These are phyloP conservation scores for Epichloe sylvatica DNA, from an alignment of 2,329 filamentous ascomycete species.

Conservation along the genomic window DNA sequence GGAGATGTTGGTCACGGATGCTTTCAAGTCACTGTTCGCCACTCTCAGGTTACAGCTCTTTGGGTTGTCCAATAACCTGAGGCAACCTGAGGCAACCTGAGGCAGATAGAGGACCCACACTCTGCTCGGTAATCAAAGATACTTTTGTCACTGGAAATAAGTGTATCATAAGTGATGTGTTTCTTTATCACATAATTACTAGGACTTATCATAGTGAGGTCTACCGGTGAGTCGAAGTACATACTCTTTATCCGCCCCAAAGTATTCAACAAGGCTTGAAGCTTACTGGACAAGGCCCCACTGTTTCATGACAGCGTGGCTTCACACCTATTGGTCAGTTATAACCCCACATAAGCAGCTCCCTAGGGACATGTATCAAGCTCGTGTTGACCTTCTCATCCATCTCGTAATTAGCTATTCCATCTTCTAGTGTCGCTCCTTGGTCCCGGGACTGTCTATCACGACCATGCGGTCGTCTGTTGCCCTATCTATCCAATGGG, in stretches of 20 bases:
- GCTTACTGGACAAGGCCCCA: conserved; percentile 6
- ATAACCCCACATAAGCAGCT: not conserved
- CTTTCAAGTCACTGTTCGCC: not conserved
- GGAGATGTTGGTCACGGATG: not conserved
- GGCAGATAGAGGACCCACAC: too few relatives aligned
- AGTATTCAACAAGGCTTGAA: not conserved
- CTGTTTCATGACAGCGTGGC: not conserved
- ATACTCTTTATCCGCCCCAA: not conserved
- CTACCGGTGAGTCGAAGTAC: not conserved
- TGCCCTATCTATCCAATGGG: conserved; percentile 48
- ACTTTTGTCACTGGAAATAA: too few relatives aligned
- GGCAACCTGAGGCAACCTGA: too few relatives aligned
- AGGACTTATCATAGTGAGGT: not conserved
- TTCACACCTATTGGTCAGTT: conserved; percentile 1
- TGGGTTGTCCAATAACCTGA: not conserved
- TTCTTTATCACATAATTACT: too few relatives aligned
- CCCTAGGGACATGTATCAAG: not conserved
- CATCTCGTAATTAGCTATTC: not conserved
- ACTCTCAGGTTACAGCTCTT: too few relatives aligned
- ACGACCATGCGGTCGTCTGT: conserved; percentile 35
- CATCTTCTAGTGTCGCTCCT: not conserved
- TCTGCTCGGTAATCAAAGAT: too few relatives aligned
- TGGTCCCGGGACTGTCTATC: conserved; percentile 8
- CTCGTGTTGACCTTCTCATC: conserved; percentile 1
- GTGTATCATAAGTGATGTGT: not conserved